Evolutionary conservation across 768 basidiomycete genomes (phyloP).

Genomic region (Tephrocybe sp.): DNA sequence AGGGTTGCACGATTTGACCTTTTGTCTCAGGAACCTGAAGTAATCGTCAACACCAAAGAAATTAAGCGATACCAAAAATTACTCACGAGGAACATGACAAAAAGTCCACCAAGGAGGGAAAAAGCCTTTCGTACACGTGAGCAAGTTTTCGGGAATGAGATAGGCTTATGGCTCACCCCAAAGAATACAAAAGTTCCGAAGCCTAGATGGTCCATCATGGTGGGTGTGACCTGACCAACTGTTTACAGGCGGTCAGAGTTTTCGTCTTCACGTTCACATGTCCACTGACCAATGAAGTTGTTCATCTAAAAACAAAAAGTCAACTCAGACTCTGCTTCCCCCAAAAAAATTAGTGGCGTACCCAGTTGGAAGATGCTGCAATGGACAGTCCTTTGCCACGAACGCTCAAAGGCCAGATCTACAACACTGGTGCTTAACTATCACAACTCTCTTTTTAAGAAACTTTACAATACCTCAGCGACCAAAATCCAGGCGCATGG

Average conservation of each 20-base stretch:
- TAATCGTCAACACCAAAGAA: neutral
- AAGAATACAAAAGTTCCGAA: conserved; percentile 81
- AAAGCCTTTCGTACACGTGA: conserved; percentile 41
- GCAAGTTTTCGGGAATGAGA: neutral
- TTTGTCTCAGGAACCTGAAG: conserved; percentile 72
- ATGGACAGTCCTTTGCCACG: conserved; percentile 78
- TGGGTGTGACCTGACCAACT: conserved; percentile 57
- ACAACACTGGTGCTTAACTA: neutral
- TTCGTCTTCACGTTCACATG: too few species aligned
- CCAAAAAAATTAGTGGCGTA: conserved; percentile 22
- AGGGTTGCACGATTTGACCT: conserved; percentile 31
- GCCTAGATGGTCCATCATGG: conserved; percentile 62
- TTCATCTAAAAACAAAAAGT: conserved; percentile 52
- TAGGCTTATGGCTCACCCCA: conserved; percentile 42
- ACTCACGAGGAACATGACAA: conserved; percentile 64
- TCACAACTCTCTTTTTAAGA: neutral
- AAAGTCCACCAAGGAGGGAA: conserved; percentile 66
- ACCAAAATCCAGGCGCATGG: conserved; percentile 79
- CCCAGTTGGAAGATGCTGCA: conserved; percentile 76
- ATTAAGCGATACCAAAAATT: neutral
- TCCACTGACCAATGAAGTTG: conserved; percentile 66
- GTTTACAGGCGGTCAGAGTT: too few species aligned
- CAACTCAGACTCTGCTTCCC: neutral
- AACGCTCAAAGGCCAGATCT: conserved; percentile 70
- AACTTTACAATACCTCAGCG: conserved; percentile 44